Base-by-base conservation (phyloP, 2,329 filamentous ascomycete species). In the Colletotrichum navitas region DNA sequence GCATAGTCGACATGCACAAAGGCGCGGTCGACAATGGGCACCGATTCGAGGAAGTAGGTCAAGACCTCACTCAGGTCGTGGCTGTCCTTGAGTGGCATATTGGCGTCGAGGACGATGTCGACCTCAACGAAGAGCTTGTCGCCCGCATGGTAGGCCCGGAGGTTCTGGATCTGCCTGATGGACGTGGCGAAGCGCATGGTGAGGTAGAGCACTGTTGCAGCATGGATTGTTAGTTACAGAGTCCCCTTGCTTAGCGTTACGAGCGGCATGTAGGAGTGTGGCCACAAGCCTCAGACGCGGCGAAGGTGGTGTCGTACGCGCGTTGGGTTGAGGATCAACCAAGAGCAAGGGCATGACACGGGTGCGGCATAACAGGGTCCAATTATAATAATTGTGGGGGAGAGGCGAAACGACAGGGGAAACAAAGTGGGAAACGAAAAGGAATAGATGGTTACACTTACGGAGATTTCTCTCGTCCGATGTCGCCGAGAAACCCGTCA, bases 151-250 rank as follows among this genome's bases (percentile, higher is more conserved):
- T 96, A 97, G 2, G 94, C 94, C 75, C 94, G 91, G 67, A 96
- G 83, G 41, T 94, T 94, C 79, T 96, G 94, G 72, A 97, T 96
- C 79, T 94, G 91, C 77, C 90, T 90, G 78, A 98, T 97, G 16
- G 93, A 92, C 75, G 93, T 94, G 56, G 94, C 94, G 79, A 97
- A 97, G 26, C 95, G 92, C 93, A 97, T 97, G 1, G 94, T 96
- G 75, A 97, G 88, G 82, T 98, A 98, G 1, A 97, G 86, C 29
- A 97, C 81, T 84, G 11, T 62, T 63, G 39, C 49, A 18, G 56
- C 21, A 60, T 43, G 18, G 5, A 32, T 12, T 11, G 54, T 70
- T 12, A 70, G 67, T 51, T n/a, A n/a, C n/a, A 32, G 29, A 14
- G 18, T 10, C n/a, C 21, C 21, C 29, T 29, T 12, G 32, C n/a